These are phyloP conservation scores for Cylindrodendrum hubeiense DNA, from an alignment of 2,329 filamentous ascomycete genomes.

Conservation along the genomic window DNA sequence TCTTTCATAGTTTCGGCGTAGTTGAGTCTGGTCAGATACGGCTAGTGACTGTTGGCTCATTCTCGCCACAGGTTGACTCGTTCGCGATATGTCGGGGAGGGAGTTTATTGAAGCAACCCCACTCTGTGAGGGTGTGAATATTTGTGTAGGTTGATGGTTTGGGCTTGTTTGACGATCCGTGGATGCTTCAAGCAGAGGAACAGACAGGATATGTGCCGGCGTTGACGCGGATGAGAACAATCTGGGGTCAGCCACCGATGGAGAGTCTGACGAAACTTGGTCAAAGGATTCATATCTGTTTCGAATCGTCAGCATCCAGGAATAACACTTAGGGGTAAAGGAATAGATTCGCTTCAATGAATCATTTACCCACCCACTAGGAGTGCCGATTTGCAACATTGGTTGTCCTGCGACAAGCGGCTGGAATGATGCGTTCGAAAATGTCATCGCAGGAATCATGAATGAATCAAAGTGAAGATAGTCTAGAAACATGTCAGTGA, in stretches of 20 bases:
- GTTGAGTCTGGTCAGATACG: neutral
- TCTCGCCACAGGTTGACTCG: neutral
- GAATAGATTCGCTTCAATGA: neutral
- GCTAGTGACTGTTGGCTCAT: neutral
- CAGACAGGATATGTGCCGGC: neutral
- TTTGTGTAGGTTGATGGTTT: neutral
- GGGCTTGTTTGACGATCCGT: neutral
- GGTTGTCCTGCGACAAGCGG: neutral
- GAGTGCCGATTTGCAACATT: neutral
- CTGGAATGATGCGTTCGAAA: neutral
- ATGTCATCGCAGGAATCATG: constrained; percentile 1
- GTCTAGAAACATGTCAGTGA: neutral
- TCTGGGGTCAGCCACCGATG: neutral
- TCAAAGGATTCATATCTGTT: neutral
- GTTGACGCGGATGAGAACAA: neutral
- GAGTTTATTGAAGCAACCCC: neutral
- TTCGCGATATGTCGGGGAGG: neutral
- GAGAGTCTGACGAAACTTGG: neutral
- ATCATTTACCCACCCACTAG: neutral
- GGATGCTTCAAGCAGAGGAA: constrained; percentile 1
- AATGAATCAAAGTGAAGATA: constrained; percentile 9
- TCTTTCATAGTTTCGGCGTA: constrained; percentile 1
- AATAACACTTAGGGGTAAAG: neutral
- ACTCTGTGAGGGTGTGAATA: neutral
- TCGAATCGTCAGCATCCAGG: neutral